Conservation (phyloP, 257 asterid genomes). For the Knoxia roxburghii region DNA sequence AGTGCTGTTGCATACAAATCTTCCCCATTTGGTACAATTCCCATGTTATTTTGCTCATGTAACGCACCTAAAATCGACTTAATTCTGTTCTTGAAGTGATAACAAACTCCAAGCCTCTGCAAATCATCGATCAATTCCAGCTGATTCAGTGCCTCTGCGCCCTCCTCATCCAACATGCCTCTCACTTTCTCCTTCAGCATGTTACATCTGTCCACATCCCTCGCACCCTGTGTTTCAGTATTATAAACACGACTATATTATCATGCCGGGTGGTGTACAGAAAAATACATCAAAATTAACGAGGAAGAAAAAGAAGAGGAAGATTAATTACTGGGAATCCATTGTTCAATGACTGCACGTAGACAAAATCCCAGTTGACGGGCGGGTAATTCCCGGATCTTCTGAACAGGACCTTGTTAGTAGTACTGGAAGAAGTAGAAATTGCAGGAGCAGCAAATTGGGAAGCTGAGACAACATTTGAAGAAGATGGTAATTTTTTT, state of each 20-base stretch:
- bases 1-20: slow-evolving; percentile 17
- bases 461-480: background rate
- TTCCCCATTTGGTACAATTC: background rate
- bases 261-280: too few species aligned
- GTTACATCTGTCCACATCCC: background rate
- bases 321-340: slow-evolving; percentile 5
- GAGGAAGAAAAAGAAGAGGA: background rate
- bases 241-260: too few species aligned
- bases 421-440: background rate
- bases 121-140: slow-evolving; percentile 10
- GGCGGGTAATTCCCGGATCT: slow-evolving; percentile 22
- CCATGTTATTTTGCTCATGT: too few species aligned
- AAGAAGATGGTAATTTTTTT: background rate
- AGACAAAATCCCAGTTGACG: slow-evolving; percentile 13
- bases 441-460: background rate
- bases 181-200: background rate
- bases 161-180: background rate
- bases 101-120: slow-evolving; percentile 15
- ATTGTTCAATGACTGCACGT: slow-evolving; percentile 15
- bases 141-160: background rate
- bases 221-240: background rate
- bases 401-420: background rate
- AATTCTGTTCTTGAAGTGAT: slow-evolving; percentile 7
- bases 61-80: background rate
- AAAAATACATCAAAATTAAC: background rate